Conservation (phyloP, 768 basidiomycete species). For the Hericium rajendrae region DNA sequence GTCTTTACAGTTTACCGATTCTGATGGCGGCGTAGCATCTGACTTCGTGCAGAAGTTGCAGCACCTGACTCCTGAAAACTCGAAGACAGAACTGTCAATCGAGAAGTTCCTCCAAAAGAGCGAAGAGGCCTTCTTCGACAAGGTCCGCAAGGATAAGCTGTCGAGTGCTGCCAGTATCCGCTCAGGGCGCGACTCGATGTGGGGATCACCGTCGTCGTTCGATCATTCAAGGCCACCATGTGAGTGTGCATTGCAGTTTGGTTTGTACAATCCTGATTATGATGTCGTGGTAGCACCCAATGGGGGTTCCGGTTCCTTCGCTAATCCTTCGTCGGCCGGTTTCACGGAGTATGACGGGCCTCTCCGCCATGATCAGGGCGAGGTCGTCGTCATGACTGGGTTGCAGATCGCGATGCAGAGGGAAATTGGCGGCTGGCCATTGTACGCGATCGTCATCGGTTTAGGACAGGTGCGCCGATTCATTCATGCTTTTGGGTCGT, state of each 20-base stretch:
- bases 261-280: slow-evolving; percentile 16
- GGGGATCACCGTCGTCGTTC: slow-evolving; percentile 53
- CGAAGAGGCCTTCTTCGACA: slow-evolving; percentile 89
- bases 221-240: slow-evolving; percentile 63
- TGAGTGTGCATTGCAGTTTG: slow-evolving; percentile 29
- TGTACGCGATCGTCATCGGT: slow-evolving; percentile 86
- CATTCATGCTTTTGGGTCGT: not conserved
- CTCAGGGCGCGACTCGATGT: slow-evolving; percentile 72
- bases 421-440: slow-evolving; percentile 76
- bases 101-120: slow-evolving; percentile 86
- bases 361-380: slow-evolving; percentile 30
- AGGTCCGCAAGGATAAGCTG: slow-evolving; percentile 81
- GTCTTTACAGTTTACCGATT: slow-evolving; percentile 70
- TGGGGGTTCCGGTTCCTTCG: slow-evolving; percentile 28
- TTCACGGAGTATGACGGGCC: slow-evolving; percentile 39
- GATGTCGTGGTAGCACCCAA: slow-evolving; percentile 25
- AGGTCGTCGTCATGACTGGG: slow-evolving; percentile 69
- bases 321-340: slow-evolving; percentile 26
- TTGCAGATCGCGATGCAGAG: slow-evolving; percentile 79
- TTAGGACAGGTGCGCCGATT: slow-evolving; percentile 54
- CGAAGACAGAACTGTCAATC: slow-evolving; percentile 85
- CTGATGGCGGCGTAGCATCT: slow-evolving; percentile 84
- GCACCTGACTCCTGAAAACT: slow-evolving; percentile 71
- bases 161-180: slow-evolving; percentile 71
- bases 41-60: slow-evolving; percentile 85